A percentile compares a stretch with the other conserved stretches of the same genome.
phyloP scores from a whole-genome alignment of 495 filamentous ascomycete species.

The Hypoxylon lenormandii region DNA sequence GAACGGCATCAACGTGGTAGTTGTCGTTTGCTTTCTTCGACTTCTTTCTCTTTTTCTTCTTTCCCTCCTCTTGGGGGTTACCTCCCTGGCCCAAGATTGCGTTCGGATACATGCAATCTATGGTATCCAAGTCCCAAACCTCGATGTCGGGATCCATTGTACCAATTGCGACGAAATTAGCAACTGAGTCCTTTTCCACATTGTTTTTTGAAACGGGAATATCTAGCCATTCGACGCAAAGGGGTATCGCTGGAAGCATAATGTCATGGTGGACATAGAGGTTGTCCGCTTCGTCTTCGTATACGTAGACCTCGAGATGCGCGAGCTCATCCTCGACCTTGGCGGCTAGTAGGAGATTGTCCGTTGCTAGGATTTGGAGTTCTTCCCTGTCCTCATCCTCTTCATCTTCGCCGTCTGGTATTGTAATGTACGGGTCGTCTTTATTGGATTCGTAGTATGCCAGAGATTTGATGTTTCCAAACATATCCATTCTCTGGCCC shows the following conservation, averaged over 20 bases:
- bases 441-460: conserved; percentile 93
- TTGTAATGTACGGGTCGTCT: conserved; percentile 94
- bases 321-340: conserved; percentile 97
- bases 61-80: conserved; percentile 62
- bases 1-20: conserved; percentile 93
- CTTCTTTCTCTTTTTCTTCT: conserved; percentile 83
- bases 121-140: conserved; percentile 94
- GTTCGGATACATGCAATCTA: conserved; percentile 97
- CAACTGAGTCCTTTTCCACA: conserved; percentile 68
- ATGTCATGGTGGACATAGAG: conserved; percentile 99
- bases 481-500: conserved; percentile 83
- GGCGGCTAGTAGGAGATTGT: conserved; percentile 90
- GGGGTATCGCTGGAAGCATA: conserved; percentile 96
- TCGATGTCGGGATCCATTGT: conserved; percentile 99
- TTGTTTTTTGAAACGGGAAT: conserved; percentile 78
- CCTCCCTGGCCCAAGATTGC: conserved; percentile 91
- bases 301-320: conserved; percentile 96
- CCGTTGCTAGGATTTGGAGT: conserved; percentile 88
- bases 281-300: conserved; percentile 93
- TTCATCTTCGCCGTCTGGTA: conserved; percentile 76
- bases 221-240: conserved; percentile 95
- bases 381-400: conserved; percentile 92
- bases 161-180: conserved; percentile 92
- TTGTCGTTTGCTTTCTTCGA: conserved; percentile 86
- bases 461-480: conserved; percentile 91